phyloP scores from a whole-genome alignment of 305 asterid species.

The Fraxinus angustifolia region DNA sequence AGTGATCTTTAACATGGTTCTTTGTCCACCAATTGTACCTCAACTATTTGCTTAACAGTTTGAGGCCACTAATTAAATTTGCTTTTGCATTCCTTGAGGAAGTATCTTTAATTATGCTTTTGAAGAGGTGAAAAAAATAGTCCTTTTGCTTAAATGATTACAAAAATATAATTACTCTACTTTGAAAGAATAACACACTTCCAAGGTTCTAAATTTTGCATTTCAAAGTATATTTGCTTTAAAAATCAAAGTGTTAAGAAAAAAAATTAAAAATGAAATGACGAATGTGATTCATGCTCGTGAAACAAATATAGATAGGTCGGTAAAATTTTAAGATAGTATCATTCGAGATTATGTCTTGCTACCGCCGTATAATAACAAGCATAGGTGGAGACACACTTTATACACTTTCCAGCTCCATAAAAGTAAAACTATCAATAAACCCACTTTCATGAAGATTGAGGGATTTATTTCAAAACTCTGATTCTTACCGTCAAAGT shows the following conservation, averaged over 20 bases:
- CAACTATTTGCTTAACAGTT: conserved; percentile 21
- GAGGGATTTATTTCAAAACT: not conserved
- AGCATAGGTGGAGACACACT: not conserved
- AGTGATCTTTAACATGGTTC: conserved; percentile 6
- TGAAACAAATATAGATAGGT: not conserved
- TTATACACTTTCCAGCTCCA: not conserved
- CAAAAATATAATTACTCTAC: not conserved
- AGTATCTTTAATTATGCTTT: not conserved
- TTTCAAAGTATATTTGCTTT: not conserved
- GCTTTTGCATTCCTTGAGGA: conserved; percentile 10
- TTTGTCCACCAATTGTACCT: not conserved
- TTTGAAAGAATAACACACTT: not conserved
- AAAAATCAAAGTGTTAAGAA: not conserved
- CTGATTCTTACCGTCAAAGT: not conserved
- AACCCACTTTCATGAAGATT: not conserved
- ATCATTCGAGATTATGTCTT: not conserved
- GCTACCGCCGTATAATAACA: not conserved
- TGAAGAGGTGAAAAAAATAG: not conserved
- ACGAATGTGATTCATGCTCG: not conserved
- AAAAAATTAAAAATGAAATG: not conserved
- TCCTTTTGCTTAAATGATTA: not conserved
- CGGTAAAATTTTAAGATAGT: not conserved
- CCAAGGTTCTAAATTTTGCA: not conserved
- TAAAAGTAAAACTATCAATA: not conserved
- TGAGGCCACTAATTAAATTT: conserved; percentile 13